phyloP scores from a whole-genome alignment of 306 rosid species.

The Mucuna pruriens region DNA sequence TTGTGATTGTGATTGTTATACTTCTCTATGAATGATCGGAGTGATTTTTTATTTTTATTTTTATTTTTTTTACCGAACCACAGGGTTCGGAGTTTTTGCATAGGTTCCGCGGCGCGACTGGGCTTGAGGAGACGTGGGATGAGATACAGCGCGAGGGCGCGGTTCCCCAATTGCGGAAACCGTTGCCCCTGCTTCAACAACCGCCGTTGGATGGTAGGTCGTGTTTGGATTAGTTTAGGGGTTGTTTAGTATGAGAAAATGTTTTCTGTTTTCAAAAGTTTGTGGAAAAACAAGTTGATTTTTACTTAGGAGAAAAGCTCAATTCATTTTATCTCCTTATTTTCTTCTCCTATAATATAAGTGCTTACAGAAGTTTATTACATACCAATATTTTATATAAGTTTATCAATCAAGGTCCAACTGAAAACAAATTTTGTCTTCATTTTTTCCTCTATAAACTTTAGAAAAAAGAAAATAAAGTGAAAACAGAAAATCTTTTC shows the following conservation, averaged over 20 bases:
- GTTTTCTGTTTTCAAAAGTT: background rate
- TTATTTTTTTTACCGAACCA: background rate
- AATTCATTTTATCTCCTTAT: too few species aligned
- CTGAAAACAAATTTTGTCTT: too few species aligned
- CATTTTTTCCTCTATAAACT: background rate
- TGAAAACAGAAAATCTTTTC: background rate
- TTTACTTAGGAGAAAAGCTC: too few species aligned
- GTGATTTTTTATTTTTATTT: too few species aligned
- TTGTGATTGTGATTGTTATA: background rate
- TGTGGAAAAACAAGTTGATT: too few species aligned
- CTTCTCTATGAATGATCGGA: background rate
- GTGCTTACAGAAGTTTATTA: too few species aligned
- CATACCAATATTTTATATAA: too few species aligned
- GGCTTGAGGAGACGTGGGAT: constrained; percentile 82
- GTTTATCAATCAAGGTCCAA: too few species aligned
- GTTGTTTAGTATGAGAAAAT: background rate
- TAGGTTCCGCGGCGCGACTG: constrained; percentile 60
- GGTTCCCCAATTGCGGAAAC: background rate
- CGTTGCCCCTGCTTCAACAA: constrained; percentile 49
- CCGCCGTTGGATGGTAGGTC: constrained; percentile 66
- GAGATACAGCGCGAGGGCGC: constrained; percentile 63
- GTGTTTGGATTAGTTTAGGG: constrained; percentile 17
- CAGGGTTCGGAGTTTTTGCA: constrained; percentile 81
- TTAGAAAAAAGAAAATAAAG: background rate
- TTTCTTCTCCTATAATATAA: too few species aligned